phyloP scores from a whole-genome alignment of 2,329 filamentous ascomycete species.

The Chaetomium sp. region DNA sequence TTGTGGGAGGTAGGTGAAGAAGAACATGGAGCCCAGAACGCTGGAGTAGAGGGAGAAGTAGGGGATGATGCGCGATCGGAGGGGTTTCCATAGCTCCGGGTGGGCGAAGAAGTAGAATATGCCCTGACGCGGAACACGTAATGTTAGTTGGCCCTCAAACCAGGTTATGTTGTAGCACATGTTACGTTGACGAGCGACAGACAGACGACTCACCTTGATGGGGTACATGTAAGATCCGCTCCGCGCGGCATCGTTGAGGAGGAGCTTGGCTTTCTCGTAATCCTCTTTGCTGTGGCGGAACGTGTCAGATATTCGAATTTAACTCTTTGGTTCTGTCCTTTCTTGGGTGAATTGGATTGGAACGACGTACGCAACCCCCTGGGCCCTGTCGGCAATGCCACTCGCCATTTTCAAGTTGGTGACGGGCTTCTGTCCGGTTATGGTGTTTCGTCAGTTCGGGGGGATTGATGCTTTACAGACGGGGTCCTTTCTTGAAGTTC shows the following conservation, averaged over 20 bases:
- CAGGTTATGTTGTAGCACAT: neutral
- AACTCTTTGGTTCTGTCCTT: neutral
- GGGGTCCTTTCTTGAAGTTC: neutral
- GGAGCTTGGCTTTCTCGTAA: constrained; percentile 55
- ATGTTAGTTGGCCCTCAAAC: neutral
- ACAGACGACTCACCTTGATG: constrained; percentile 49
- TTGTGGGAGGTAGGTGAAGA: constrained; percentile 81
- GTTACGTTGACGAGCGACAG: neutral
- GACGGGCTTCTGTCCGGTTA: neutral
- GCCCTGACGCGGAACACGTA: constrained; percentile 34
- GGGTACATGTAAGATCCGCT: constrained; percentile 84
- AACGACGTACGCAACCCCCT: constrained; percentile 41
- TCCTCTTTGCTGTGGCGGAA: constrained; percentile 54
- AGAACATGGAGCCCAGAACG: constrained; percentile 76
- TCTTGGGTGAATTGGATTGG: neutral
- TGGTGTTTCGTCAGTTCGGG: no score
- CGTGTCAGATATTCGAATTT: constrained; percentile 8
- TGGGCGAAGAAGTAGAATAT: constrained; percentile 54
- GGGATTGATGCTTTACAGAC: no score
- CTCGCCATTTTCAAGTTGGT: constrained; percentile 18
- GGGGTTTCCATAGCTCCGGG: constrained; percentile 51
- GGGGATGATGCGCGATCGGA: constrained; percentile 47
- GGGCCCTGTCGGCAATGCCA: constrained; percentile 37
- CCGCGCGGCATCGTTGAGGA: constrained; percentile 62
- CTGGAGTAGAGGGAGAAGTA: constrained; percentile 64